Conservation (phyloP, 2,329 filamentous ascomycete genomes). For the Aspergillus carbonarius region DNA sequence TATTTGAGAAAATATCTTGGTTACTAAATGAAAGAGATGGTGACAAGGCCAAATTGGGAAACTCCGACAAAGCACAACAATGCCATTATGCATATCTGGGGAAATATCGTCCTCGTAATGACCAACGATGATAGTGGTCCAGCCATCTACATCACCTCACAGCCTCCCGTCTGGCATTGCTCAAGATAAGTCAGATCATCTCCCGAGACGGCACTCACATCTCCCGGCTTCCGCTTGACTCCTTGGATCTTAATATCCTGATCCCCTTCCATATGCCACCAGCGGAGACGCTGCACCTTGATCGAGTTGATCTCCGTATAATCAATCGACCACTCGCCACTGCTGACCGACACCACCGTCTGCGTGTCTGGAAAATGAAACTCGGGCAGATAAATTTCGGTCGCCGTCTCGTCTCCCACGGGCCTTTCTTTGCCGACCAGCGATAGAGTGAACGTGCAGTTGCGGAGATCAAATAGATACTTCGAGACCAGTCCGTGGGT, state of each 20-base stretch:
- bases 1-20: no score
- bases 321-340: constrained; percentile 86
- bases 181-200: constrained; percentile 81
- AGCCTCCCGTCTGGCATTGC: constrained; percentile 50
- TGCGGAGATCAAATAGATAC: constrained; percentile 79
- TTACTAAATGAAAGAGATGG: no score
- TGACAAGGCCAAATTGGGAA: no score
- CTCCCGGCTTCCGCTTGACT: constrained; percentile 58
- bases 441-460: constrained; percentile 72
- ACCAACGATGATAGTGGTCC: neutral
- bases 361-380: constrained; percentile 83
- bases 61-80: no score
- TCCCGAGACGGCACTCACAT: constrained; percentile 50
- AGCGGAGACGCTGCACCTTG: constrained; percentile 72
- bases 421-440: constrained; percentile 63
- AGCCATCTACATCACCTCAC: constrained; percentile 49
- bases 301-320: constrained; percentile 68
- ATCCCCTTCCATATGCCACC: constrained; percentile 89
- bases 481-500: constrained; percentile 69
- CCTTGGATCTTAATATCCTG: constrained; percentile 78
- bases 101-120: neutral
- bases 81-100: neutral
- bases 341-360: constrained; percentile 71
- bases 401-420: constrained; percentile 64
- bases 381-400: constrained; percentile 80